Base-by-base conservation (phyloP, 2,329 filamentous ascomycete species). In the Macroventuria anomochaeta region DNA sequence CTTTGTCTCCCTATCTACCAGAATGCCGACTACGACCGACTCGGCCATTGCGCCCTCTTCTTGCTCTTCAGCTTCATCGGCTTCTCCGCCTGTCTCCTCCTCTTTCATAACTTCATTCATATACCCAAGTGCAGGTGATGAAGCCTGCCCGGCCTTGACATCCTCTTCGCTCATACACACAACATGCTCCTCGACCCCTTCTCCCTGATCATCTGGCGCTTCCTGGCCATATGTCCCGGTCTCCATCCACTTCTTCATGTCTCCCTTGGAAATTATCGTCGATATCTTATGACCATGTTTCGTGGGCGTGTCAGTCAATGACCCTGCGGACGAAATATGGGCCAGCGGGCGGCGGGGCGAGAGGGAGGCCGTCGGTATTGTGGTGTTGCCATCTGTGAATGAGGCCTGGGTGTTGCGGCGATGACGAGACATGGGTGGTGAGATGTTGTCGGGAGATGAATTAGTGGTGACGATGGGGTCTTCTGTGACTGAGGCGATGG, bases 161-260 rank as follows among this genome's bases (percentile, higher is more conserved):
- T 11, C 17, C 6, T 13, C n/a, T 8, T 46, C 15, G 1, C 11
- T 20, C 43, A 28, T 38, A 17, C 11, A 38, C 15, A 17, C 23
- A 5, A 46, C 12, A 20, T 31, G 33, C 6, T 15, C 13, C 7
- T 23, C 23, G 7, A 12, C n/a, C 20, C 31, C 21, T 7, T 25
- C 5, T 20, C 3, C 6, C 36, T 15, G 13, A 10, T 33, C 31
- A 10, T 39, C 20, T 4, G 18, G 20, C 15, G 12, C 20, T 8
- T 28, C 32, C 7, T 36, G 10, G 2, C 42, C 42, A 5, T 28
- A 36, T 1, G 31, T 28, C 2, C 42, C 42, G 11, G 15, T 34
- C 23, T 36, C 32, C 23, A 46, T 37, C 42, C 42, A 37, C 32
- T 44, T 44, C 18, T 34, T 7, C 15, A 44, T 13, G 12, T 44